A percentile compares a stretch with the other conserved stretches of the same genome.
Conservation (phyloP, 2,329 filamentous ascomycete species). For the Scolecobasidium constrictum region DNA sequence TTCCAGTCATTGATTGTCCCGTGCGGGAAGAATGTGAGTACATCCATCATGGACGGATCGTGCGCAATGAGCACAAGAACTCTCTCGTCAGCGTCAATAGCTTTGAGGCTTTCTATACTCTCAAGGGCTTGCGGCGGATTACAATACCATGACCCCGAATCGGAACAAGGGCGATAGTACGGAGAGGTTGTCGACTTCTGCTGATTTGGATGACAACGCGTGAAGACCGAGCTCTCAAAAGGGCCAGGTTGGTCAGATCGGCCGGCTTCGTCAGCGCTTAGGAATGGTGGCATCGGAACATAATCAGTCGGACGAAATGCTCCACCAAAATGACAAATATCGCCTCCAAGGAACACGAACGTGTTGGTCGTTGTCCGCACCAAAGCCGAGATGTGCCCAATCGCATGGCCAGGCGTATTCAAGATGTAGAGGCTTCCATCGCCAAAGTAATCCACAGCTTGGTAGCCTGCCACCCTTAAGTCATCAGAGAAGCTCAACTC, state of each 20-base stretch:
- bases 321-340: conserved; percentile 31
- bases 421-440: conserved; percentile 38
- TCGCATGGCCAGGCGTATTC: conserved; percentile 40
- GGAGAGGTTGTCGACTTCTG: conserved; percentile 13
- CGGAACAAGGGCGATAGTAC: conserved; percentile 13
- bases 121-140: conserved; percentile 15
- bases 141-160: conserved; percentile 13
- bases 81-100: conserved; percentile 18
- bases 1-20: conserved; percentile 20
- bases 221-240: background rate
- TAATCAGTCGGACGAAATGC: conserved; percentile 25
- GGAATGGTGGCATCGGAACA: conserved; percentile 21
- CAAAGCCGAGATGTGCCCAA: conserved; percentile 37
- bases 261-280: conserved; percentile 8
- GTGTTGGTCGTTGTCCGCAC: conserved; percentile 27
- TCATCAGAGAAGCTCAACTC: background rate
- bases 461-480: conserved; percentile 17
- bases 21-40: conserved; percentile 17
- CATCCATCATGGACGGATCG: conserved; percentile 16
- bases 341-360: conserved; percentile 33
- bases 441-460: conserved; percentile 32
- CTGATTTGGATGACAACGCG: conserved; percentile 14
- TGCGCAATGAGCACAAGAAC: conserved; percentile 20
- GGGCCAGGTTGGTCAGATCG: background rate
- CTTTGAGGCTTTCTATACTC: conserved; percentile 15